Conservation (phyloP, 176 grass and related monocot species). For the Juncus inflexus region DNA sequence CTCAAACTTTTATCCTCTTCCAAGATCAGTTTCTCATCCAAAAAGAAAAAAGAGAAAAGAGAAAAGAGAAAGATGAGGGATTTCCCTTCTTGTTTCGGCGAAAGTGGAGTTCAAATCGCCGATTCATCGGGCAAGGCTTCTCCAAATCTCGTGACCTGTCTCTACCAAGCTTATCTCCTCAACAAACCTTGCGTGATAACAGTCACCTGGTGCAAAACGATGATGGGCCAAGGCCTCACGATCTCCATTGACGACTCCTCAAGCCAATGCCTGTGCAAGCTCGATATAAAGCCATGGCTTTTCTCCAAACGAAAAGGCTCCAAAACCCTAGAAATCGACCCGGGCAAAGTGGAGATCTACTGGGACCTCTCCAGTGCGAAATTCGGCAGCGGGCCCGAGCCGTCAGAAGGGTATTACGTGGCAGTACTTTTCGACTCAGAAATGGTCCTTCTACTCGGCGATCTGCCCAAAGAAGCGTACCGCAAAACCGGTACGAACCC, state of each 20-base stretch:
- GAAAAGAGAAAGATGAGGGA: conserved; percentile 52
- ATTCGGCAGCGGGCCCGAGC: conserved; percentile 69
- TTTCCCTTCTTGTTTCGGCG: conserved; percentile 86
- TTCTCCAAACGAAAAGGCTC: conserved; percentile 84
- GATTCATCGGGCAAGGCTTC: conserved; percentile 44
- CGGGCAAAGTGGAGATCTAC: conserved; percentile 53
- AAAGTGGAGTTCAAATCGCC: conserved; percentile 74
- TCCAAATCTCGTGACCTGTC: conserved; percentile 63
- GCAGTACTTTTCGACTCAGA: conserved; percentile 53
- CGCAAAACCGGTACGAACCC: conserved; percentile 36
- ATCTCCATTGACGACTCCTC: conserved; percentile 59
- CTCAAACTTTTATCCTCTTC: too few species aligned
- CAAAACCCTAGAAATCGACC: conserved; percentile 60
- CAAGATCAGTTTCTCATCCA: not conserved
- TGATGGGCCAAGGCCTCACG: conserved; percentile 68
- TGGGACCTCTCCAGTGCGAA: conserved; percentile 73
- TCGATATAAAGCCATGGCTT: conserved; percentile 88
- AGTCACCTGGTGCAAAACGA: conserved; percentile 77
- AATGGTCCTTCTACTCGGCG: conserved; percentile 75
- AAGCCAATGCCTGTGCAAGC: conserved; percentile 45
- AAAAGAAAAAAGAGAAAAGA: not conserved
- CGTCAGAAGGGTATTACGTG: conserved; percentile 62
- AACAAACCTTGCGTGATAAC: conserved; percentile 53
- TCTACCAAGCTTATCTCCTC: conserved; percentile 58
- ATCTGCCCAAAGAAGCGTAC: conserved; percentile 76